Percentiles rank a stretch among this genome's conserved stretches.
phyloP scores from a whole-genome alignment of 2,329 filamentous ascomycete genomes.

The Cladosporium sp. region DNA sequence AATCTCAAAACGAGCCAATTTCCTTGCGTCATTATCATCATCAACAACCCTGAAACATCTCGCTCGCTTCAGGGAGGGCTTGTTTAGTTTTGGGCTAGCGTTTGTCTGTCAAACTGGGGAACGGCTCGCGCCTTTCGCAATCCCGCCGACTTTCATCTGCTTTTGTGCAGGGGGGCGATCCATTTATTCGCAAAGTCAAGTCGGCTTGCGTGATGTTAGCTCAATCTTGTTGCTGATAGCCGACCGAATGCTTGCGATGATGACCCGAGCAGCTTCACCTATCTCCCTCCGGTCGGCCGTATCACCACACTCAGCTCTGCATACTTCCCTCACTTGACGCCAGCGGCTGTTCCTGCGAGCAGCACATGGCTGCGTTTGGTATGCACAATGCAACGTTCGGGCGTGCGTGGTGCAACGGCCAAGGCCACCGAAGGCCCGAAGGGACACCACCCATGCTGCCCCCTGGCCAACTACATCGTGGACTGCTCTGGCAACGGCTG shows the following conservation, averaged over 20 bases:
- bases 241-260: background rate
- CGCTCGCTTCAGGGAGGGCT: background rate
- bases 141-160: background rate
- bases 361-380: conserved; percentile 3
- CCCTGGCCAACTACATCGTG: background rate
- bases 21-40: conserved; percentile 3
- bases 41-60: background rate
- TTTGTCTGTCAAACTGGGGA: background rate
- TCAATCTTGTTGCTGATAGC: background rate
- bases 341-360: conserved; percentile 1
- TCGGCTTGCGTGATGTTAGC: background rate
- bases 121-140: conserved; percentile 1
- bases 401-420: background rate
- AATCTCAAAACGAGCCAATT: background rate
- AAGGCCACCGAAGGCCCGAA: background rate
- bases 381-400: conserved; percentile 4
- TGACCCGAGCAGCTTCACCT: background rate
- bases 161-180: background rate
- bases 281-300: background rate
- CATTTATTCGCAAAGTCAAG: background rate
- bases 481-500: conserved; percentile 10
- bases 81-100: background rate
- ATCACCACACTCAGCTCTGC: conserved; percentile 6
- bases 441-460: background rate
- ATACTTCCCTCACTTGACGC: conserved; percentile 1